Evolutionary conservation across 352 stramenopile genomes (phyloP).

Genomic region (Pythium coloratum): DNA sequence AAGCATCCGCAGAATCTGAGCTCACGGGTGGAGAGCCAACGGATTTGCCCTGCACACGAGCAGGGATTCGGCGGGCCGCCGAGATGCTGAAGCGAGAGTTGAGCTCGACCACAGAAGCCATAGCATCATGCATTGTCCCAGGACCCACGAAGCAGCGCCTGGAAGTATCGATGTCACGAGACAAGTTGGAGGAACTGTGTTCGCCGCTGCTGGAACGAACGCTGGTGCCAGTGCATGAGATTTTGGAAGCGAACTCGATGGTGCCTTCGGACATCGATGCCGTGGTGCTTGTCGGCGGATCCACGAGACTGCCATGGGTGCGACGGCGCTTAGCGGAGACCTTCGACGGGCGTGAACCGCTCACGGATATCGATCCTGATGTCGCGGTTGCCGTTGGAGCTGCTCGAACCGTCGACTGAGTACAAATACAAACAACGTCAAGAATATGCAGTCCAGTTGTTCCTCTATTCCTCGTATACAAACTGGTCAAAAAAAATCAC

Average conservation of each 20-base stretch:
- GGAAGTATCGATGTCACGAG: constrained; percentile 38
- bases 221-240: constrained; percentile 50
- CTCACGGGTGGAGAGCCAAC: constrained; percentile 14
- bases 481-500: background rate
- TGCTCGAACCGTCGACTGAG: constrained; percentile 51
- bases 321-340: constrained; percentile 39
- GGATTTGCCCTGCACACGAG: constrained; percentile 46
- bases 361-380: constrained; percentile 64
- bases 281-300: constrained; percentile 59
- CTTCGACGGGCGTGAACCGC: constrained; percentile 48
- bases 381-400: constrained; percentile 67
- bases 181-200: constrained; percentile 52
- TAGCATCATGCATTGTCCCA: constrained; percentile 32
- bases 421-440: background rate
- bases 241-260: constrained; percentile 64
- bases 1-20: background rate
- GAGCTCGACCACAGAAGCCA: constrained; percentile 30
- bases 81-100: constrained; percentile 60
- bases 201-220: constrained; percentile 49
- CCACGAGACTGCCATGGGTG: constrained; percentile 62
- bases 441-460: background rate
- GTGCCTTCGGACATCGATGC: constrained; percentile 47
- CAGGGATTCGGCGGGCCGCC: constrained; percentile 53
- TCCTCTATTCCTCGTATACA: background rate
- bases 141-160: constrained; percentile 9